Conservation (phyloP, 164 flowering plant species). For the Tinospora cordifolia region DNA sequence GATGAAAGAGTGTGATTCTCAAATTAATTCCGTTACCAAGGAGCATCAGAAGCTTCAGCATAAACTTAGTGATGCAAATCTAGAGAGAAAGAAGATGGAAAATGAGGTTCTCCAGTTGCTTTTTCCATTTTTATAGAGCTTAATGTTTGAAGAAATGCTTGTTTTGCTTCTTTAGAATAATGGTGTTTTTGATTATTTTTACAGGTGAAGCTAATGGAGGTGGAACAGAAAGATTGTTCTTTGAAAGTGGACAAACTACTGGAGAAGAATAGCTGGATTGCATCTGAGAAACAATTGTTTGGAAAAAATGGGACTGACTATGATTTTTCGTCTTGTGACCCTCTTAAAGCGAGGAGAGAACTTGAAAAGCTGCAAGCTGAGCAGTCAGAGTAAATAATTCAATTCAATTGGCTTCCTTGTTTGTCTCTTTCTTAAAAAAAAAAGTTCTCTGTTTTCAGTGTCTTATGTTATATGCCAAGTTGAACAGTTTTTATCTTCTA, state of each 20-base stretch:
- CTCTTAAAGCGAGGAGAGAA: slow-evolving; percentile 60
- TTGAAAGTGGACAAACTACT: slow-evolving; percentile 72
- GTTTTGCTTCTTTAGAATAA: slow-evolving; percentile 4
- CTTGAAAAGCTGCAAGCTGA: slow-evolving; percentile 78
- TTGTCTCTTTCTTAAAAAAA: not conserved
- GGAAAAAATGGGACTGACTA: slow-evolving; percentile 91
- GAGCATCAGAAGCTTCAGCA: slow-evolving; percentile 74
- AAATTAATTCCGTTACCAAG: slow-evolving; percentile 61
- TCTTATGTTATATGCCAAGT: not conserved
- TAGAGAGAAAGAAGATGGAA: slow-evolving; percentile 84
- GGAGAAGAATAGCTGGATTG: slow-evolving; percentile 92
- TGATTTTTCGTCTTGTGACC: slow-evolving; percentile 78
- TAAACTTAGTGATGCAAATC: slow-evolving; percentile 57
- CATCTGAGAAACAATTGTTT: slow-evolving; percentile 81
- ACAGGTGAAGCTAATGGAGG: slow-evolving; percentile 87
- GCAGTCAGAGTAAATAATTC: slow-evolving; percentile 55
- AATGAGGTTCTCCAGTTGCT: slow-evolving; percentile 59
- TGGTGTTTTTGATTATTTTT: not conserved
- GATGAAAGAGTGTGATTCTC: slow-evolving; percentile 84
- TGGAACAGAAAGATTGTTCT: slow-evolving; percentile 85
- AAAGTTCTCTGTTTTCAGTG: not conserved
- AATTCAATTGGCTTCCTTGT: not conserved
- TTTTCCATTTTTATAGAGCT: not conserved
- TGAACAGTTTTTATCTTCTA: not conserved
- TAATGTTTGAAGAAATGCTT: not conserved